A percentile compares a stretch with the other conserved stretches of the same genome.
Evolutionary conservation across 2,329 filamentous ascomycete species (phyloP).

Genomic region (Gyromitra esculenta): DNA sequence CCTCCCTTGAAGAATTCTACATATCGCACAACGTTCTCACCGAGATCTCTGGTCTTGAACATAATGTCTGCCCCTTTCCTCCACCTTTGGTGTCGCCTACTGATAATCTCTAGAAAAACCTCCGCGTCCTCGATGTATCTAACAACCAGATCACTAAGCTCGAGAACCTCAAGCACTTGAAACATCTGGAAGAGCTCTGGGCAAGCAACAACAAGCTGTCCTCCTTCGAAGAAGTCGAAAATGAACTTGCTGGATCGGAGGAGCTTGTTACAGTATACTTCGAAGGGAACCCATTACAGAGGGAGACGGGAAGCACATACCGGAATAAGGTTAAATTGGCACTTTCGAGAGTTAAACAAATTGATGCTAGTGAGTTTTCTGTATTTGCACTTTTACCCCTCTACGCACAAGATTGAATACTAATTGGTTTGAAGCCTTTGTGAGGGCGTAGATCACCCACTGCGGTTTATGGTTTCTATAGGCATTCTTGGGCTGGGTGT

Average conservation of each 20-base stretch:
- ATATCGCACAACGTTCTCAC: constrained; percentile 93
- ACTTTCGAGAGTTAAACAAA: constrained; percentile 87
- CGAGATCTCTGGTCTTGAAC: constrained; percentile 76
- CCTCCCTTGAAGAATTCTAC: constrained; percentile 88
- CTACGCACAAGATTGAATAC: constrained; percentile 2
- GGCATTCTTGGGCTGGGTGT: constrained; percentile 10
- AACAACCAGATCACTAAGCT: constrained; percentile 85
- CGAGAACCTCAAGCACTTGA: constrained; percentile 73
- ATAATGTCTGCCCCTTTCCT: constrained; percentile 62
- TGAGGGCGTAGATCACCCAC: constrained; percentile 22
- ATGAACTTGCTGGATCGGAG: constrained; percentile 79
- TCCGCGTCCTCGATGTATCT: constrained; percentile 86
- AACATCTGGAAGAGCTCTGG: constrained; percentile 88
- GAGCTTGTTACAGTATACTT: constrained; percentile 83
- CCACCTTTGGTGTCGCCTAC: constrained; percentile 51
- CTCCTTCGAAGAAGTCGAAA: constrained; percentile 85
- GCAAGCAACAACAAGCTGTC: constrained; percentile 85
- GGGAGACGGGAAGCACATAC: constrained; percentile 81
- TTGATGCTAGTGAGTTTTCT: constrained; percentile 88
- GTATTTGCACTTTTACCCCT: constrained; percentile 32
- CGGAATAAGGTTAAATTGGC: constrained; percentile 91
- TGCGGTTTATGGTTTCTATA: constrained; percentile 24
- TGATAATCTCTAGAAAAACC: constrained; percentile 61
- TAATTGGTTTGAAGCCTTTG: constrained; percentile 31
- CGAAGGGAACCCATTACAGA: constrained; percentile 90